These are phyloP conservation scores for Chlorophyllum brunneum DNA, from an alignment of 768 basidiomycete genomes.

Conservation along the genomic window DNA sequence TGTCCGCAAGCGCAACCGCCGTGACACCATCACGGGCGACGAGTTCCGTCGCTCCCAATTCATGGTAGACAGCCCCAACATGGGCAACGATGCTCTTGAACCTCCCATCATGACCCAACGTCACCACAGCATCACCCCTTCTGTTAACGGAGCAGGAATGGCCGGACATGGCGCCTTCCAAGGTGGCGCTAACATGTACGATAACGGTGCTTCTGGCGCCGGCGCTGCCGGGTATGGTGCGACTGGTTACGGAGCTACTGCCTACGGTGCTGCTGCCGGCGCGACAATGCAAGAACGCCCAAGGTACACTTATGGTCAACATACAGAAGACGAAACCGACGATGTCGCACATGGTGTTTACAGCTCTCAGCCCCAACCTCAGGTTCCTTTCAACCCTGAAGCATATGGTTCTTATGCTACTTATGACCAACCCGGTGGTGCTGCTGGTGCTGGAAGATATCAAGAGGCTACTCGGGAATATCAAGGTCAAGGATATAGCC, in stretches of 20 bases:
- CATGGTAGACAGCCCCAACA: conserved; percentile 10
- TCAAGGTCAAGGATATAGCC: too few species aligned
- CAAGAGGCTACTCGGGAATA: conserved; percentile 28
- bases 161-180: conserved; percentile 37
- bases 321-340: conserved; percentile 27
- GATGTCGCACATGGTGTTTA: conserved; percentile 32
- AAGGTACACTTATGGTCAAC: conserved; percentile 37
- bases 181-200: conserved; percentile 34
- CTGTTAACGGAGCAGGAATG: conserved; percentile 31
- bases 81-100: conserved; percentile 16
- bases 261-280: conserved; percentile 9
- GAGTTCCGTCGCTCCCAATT: conserved; percentile 27
- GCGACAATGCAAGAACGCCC: conserved; percentile 15
- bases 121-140: conserved; percentile 24
- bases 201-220: conserved; percentile 26
- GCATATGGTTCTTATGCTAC: conserved; percentile 39
- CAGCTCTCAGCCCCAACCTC: conserved; percentile 36
- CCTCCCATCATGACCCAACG: conserved; percentile 22
- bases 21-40: conserved; percentile 29
- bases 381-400: conserved; percentile 37
- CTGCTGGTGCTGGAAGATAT: conserved; percentile 21
- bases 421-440: conserved; percentile 21
- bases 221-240: conserved; percentile 7
- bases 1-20: conserved; percentile 26
- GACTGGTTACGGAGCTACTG: conserved; percentile 16